Evolutionary conservation across 1,284 basidiomycete species (phyloP).

Genomic region (Mixia osmundae): DNA sequence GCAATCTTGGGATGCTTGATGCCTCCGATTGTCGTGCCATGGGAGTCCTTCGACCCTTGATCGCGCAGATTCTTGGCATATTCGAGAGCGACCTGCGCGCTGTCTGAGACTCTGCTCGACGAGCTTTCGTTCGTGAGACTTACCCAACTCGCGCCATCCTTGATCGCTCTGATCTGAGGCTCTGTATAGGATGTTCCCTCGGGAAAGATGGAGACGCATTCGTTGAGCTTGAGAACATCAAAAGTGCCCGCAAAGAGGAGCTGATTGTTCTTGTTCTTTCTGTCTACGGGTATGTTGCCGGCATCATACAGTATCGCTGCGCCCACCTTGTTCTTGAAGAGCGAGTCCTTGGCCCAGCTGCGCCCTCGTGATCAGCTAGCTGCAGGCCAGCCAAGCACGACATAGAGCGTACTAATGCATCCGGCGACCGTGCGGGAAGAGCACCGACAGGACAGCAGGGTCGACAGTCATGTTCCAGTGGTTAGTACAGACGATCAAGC

Average conservation of each 20-base stretch:
- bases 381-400: conserved; percentile 20
- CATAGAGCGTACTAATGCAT: conserved; percentile 71
- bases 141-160: conserved; percentile 78
- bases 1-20: conserved; percentile 35
- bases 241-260: conserved; percentile 74
- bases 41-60: conserved; percentile 21
- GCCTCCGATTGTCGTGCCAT: conserved; percentile 24
- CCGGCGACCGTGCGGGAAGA: conserved; percentile 49
- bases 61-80: conserved; percentile 48
- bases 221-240: conserved; percentile 49
- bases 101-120: background rate
- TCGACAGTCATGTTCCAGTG: conserved; percentile 20
- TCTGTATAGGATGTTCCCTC: conserved; percentile 48
- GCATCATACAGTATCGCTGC: conserved; percentile 57
- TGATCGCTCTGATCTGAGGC: conserved; percentile 73
- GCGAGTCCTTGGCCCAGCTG: conserved; percentile 26
- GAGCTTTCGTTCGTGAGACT: background rate
- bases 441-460: conserved; percentile 25
- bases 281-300: conserved; percentile 86
- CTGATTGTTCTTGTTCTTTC: conserved; percentile 72
- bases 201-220: conserved; percentile 76
- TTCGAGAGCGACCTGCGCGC: conserved; percentile 45
- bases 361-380: background rate
- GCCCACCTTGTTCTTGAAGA: conserved; percentile 54
- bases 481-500: background rate